Conservation (phyloP, 2,329 filamentous ascomycete species). For the Penicillium concentricum region DNA sequence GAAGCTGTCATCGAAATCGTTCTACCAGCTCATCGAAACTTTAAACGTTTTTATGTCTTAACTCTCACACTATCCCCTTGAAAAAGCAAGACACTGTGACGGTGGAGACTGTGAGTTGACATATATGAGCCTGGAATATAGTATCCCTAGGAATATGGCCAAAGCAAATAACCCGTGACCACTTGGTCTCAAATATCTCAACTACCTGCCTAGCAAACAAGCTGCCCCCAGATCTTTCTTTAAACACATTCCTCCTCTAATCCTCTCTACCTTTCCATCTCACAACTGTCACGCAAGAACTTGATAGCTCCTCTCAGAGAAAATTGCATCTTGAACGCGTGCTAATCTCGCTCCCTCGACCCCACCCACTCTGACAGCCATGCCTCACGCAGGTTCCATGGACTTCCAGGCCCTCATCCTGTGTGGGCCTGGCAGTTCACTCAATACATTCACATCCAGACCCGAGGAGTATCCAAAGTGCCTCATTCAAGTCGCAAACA, state of each 20-base stretch:
- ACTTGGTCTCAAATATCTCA: neutral
- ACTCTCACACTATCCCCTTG: neutral
- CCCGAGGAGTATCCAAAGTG: constrained; percentile 49
- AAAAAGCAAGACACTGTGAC: neutral
- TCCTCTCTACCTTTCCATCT: neutral
- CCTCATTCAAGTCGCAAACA: constrained; percentile 48
- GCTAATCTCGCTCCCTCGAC: no score
- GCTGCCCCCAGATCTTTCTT: neutral
- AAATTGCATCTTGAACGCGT: neutral
- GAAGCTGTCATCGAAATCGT: neutral
- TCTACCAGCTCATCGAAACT: neutral
- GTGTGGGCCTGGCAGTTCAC: constrained; percentile 49
- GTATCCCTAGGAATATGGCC: neutral
- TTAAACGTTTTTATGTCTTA: neutral
- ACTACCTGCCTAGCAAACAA: neutral
- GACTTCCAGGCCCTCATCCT: constrained; percentile 51
- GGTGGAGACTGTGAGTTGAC: no score
- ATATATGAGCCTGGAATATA: neutral
- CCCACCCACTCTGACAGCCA: neutral
- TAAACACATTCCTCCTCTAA: neutral
- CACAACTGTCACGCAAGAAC: no score
- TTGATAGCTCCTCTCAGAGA: neutral
- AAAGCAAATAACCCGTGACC: neutral
- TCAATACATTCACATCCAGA: constrained; percentile 50
- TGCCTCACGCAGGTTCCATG: constrained; percentile 27